Evolutionary conservation across 352 stramenopile species (phyloP), one percentile per base, ranked within the genome.

Genomic region (Pythium sp.): DNA sequence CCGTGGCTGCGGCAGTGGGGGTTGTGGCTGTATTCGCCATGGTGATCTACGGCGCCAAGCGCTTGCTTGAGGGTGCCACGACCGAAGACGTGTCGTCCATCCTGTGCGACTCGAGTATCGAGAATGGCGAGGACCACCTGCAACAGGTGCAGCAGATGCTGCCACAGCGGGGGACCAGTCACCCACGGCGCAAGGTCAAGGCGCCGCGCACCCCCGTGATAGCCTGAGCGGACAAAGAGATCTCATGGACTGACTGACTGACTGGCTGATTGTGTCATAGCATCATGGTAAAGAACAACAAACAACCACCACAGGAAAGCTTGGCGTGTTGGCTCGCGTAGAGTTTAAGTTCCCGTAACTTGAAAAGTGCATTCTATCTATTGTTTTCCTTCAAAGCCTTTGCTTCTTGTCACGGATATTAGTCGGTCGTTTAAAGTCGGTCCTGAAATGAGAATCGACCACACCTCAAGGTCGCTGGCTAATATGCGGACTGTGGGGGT

Each of bases 21-120:
- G 15, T 54, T 30, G 43, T 59, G 41, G 11, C 64, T 18, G 26
- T 69, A 7, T 63, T 69, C 46, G 55, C 46, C 41, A 34, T 56
- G 5, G 24, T 41, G n/a, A 46, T 38, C 12, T 49, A 58, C 20
- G 22, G 55, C 15, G 28, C 43, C 20, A 69, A 51, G 14, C 64
- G 64, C 8, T 18, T 24, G 32, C 0, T 59, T 1, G 24, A 61
- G 12, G 20, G 63, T n/a, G 11, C n/a, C 2, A 41, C 28, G 22
- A 11, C 12, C 24, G 47, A 43, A 43, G 12, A 20, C 11, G 9
- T 3, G 14, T 59, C 7, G 15, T 60, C 55, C 20, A 28, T 46
- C 30, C n/a, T 60, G 55, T 11, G 8, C 7, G 30, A 60, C 15
- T 5, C 36, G 7, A 46, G 8, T 9, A 24, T 14, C 18, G 30